Evolutionary conservation across 1,284 basidiomycete genomes (phyloP).

Genomic region (Psilocybe mexicana): DNA sequence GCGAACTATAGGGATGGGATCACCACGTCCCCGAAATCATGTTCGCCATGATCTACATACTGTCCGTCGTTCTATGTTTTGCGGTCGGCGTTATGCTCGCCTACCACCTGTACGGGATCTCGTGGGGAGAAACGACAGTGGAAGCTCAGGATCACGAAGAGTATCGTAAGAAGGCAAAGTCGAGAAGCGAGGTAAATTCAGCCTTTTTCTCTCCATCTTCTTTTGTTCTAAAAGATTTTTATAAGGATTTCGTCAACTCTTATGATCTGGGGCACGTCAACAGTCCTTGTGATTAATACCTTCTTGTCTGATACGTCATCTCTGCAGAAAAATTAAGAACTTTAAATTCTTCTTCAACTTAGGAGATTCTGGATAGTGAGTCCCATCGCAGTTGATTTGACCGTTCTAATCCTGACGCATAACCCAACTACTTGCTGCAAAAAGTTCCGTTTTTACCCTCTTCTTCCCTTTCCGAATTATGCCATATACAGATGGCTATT

Average conservation of each 20-base stretch:
- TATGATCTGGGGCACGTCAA: constrained; percentile 80
- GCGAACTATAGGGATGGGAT: constrained; percentile 52
- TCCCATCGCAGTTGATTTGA: constrained; percentile 17
- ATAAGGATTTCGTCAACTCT: constrained; percentile 81
- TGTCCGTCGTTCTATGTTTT: constrained; percentile 72
- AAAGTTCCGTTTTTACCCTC: constrained; percentile 74
- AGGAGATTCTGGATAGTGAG: constrained; percentile 79
- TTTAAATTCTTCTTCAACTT: constrained; percentile 89
- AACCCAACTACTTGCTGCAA: background rate
- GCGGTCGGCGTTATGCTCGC: constrained; percentile 80
- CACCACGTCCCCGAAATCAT: constrained; percentile 65
- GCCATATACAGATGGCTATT: constrained; percentile 85
- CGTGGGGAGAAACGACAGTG: constrained; percentile 86
- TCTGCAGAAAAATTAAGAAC: constrained; percentile 59
- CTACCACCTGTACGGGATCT: constrained; percentile 82
- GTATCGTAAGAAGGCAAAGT: constrained; percentile 71
- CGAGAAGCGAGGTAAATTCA: constrained; percentile 66
- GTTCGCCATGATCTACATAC: constrained; percentile 79
- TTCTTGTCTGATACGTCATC: background rate
- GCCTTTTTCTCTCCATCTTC: background rate
- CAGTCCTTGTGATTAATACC: background rate
- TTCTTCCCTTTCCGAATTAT: constrained; percentile 79
- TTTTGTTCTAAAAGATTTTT: background rate
- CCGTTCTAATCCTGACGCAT: background rate
- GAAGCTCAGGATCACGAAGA: constrained; percentile 88